Percentiles rank a stretch among this genome's conserved stretches.
These are phyloP conservation scores for Carex scoparia DNA, from an alignment of 176 grass and related monocot genomes.

Conservation along the genomic window DNA sequence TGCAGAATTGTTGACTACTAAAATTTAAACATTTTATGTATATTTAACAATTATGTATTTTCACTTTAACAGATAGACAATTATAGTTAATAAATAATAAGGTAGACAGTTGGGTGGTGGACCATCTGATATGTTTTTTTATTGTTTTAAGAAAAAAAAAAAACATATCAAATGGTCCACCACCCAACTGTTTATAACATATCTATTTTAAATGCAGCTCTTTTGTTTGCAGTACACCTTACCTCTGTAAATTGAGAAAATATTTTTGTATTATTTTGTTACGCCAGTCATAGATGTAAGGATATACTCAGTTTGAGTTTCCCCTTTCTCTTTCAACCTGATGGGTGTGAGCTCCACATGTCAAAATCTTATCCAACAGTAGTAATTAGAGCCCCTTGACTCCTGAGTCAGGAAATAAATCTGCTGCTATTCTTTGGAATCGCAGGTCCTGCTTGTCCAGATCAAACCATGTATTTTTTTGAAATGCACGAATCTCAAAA, in stretches of 20 bases:
- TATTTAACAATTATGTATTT: too few relatives aligned
- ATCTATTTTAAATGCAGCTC: background rate
- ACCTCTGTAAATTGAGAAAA: background rate
- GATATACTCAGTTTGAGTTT: background rate
- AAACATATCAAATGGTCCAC: too few relatives aligned
- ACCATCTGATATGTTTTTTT: background rate
- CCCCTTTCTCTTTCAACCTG: background rate
- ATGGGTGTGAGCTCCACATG: background rate
- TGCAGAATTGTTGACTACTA: too few relatives aligned
- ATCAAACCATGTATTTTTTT: too few relatives aligned
- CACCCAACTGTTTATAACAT: background rate
- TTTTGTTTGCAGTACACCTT: background rate
- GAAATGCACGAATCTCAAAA: too few relatives aligned
- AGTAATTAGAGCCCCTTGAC: background rate
- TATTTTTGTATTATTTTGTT: background rate
- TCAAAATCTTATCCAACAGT: background rate
- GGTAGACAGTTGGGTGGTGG: too few relatives aligned
- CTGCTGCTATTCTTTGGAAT: too few relatives aligned
- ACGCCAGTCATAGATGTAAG: background rate
- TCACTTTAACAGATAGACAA: too few relatives aligned
- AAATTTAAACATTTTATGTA: too few relatives aligned
- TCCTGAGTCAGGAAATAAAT: background rate
- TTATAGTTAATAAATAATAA: too few relatives aligned
- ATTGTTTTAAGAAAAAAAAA: too few relatives aligned
- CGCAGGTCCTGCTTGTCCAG: too few relatives aligned